A percentile compares a stretch with the other conserved stretches of the same genome.
Evolutionary conservation across 192 early-diverging fungal species (phyloP).

Genomic region (Coemansia sp.): DNA sequence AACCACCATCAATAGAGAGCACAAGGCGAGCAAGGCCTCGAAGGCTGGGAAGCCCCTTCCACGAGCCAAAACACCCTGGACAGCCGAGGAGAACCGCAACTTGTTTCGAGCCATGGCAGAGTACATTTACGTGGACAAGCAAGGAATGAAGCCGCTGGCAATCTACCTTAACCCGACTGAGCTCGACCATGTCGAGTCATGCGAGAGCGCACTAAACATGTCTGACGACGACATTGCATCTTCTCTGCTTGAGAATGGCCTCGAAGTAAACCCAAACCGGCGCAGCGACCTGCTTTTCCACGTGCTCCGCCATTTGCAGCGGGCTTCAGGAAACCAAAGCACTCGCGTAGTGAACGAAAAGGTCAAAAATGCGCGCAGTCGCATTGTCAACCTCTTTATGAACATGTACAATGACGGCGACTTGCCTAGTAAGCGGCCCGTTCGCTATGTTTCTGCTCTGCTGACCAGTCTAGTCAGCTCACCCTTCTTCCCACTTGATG

Average conservation of each 20-base stretch:
- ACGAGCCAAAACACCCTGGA: constrained; percentile 48
- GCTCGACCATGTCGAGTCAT: constrained; percentile 35
- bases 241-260: constrained; percentile 24
- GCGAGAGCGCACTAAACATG: constrained; percentile 22
- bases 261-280: constrained; percentile 29
- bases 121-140: constrained; percentile 50
- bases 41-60: not conserved
- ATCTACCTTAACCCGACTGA: constrained; percentile 46
- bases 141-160: constrained; percentile 39
- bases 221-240: constrained; percentile 29
- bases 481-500: constrained; percentile 29
- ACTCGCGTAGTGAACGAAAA: constrained; percentile 47
- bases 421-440: constrained; percentile 31
- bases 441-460: constrained; percentile 40
- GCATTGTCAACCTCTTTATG: constrained; percentile 45
- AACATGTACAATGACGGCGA: constrained; percentile 31
- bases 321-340: constrained; percentile 25
- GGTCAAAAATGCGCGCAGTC: constrained; percentile 48
- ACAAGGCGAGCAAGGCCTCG: not conserved
- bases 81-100: constrained; percentile 23
- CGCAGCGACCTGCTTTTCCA: constrained; percentile 31
- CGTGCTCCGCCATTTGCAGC: constrained; percentile 43
- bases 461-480: constrained; percentile 28
- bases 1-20: not conserved
- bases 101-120: constrained; percentile 50